phyloP scores from a whole-genome alignment of 257 asterid species.

The Echium plantagineum region DNA sequence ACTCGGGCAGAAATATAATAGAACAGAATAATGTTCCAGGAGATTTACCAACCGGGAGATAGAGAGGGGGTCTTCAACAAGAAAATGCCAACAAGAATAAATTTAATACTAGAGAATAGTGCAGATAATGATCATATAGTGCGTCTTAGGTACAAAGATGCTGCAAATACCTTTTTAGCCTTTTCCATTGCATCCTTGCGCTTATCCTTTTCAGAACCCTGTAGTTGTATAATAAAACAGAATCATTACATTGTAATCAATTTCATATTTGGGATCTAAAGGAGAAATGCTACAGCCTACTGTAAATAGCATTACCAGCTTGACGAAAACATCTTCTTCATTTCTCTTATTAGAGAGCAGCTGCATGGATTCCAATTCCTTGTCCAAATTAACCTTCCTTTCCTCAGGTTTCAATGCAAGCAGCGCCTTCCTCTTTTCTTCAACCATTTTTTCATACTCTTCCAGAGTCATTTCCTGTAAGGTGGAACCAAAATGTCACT shows the following conservation, averaged over 20 bases:
- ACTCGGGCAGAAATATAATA: no score
- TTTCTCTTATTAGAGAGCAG: conserved; percentile 53
- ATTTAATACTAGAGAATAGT: no score
- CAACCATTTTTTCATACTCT: conserved; percentile 54
- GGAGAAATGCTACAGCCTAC: not conserved
- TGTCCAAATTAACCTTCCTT: conserved; percentile 54
- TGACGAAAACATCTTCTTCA: conserved; percentile 48
- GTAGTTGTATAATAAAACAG: not conserved
- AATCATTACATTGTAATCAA: not conserved
- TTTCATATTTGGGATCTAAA: not conserved
- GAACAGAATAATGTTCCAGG: no score
- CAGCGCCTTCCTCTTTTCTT: conserved; percentile 55
- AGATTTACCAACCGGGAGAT: no score
- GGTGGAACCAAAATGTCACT: not conserved
- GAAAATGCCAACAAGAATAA: no score
- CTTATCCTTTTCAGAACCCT: conserved; percentile 56
- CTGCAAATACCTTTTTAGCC: conserved; percentile 40
- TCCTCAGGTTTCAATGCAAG: conserved; percentile 42
- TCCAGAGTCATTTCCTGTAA: conserved; percentile 71
- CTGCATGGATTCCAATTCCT: conserved; percentile 56
- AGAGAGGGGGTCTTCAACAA: no score
- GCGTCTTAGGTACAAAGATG: not conserved
- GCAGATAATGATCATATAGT: not conserved
- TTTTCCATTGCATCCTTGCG: conserved; percentile 50
- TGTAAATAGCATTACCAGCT: conserved; percentile 30